Evolutionary conservation across 345 rosid genomes (phyloP).

Genomic region (Hibiscus syriacus): DNA sequence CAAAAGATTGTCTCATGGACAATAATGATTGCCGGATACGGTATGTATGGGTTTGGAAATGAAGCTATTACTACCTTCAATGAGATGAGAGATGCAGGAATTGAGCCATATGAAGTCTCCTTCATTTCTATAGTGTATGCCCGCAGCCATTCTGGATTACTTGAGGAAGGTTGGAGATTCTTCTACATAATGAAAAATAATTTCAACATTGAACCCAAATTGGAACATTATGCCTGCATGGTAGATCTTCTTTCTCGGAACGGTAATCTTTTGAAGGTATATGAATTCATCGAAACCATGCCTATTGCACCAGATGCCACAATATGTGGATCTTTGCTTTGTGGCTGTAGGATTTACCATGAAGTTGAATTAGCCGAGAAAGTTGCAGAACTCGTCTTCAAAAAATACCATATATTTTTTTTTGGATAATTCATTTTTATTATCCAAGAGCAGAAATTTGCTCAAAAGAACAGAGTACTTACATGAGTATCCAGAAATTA

Average conservation of each 20-base stretch:
- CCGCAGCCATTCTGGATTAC: conserved; percentile 67
- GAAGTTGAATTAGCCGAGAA: conserved; percentile 59
- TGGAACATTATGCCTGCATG: conserved; percentile 68
- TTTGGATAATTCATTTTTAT: too few relatives aligned
- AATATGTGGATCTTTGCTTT: conserved; percentile 64
- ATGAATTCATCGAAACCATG: conserved; percentile 50
- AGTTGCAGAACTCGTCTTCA: conserved; percentile 57
- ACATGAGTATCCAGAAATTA: too few relatives aligned
- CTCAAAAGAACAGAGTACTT: too few relatives aligned
- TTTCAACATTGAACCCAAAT: conserved; percentile 45
- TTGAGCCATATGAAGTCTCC: conserved; percentile 56
- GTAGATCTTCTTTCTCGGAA: conserved; percentile 65
- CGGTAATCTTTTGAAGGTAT: conserved; percentile 45
- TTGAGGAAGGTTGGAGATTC: conserved; percentile 71
- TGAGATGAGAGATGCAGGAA: conserved; percentile 37
- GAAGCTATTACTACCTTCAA: conserved; percentile 56
- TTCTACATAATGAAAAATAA: conserved; percentile 56
- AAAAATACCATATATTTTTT: conserved; percentile 58
- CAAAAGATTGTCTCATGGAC: conserved; percentile 75
- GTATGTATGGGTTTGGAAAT: conserved; percentile 66
- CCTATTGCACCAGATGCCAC: conserved; percentile 64
- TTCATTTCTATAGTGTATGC: conserved; percentile 55
- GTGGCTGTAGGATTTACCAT: conserved; percentile 64
- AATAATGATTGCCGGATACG: conserved; percentile 76
- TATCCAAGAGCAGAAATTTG: too few relatives aligned